phyloP scores from a whole-genome alignment of 2,329 filamentous ascomycete genomes.

The Fusarium sarcochroum region DNA sequence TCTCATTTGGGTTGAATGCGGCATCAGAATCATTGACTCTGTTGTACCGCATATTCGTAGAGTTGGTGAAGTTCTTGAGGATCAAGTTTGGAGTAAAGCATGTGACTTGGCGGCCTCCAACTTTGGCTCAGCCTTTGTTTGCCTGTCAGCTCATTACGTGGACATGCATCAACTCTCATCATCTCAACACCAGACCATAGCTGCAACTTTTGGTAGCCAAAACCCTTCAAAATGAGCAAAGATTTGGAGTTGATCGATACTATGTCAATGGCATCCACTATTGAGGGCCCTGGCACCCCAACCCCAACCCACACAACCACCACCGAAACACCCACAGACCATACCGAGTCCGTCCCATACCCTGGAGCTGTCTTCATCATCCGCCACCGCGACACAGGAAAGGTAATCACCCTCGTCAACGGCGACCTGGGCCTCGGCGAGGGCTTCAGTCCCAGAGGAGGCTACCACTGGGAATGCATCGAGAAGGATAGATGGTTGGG shows the following conservation, averaged over 20 bases:
- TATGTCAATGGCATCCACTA: constrained; percentile 41
- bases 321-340: constrained; percentile 16
- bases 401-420: constrained; percentile 50
- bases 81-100: background rate
- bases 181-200: background rate
- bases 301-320: constrained; percentile 38
- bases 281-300: constrained; percentile 34
- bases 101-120: constrained; percentile 3
- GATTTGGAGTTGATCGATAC: constrained; percentile 35
- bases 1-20: background rate
- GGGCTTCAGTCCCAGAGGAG: constrained; percentile 31
- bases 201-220: background rate
- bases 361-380: constrained; percentile 52
- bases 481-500: constrained; percentile 57
- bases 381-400: constrained; percentile 44
- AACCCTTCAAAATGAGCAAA: constrained; percentile 24
- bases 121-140: too few relatives aligned
- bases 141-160: constrained; percentile 4
- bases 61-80: background rate
- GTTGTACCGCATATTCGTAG: too few relatives aligned
- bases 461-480: constrained; percentile 56
- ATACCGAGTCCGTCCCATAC: constrained; percentile 38
- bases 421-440: constrained; percentile 48
- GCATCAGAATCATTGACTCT: background rate
- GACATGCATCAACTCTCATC: background rate